Conservation (phyloP, 116 monocot species). For the Thalassia testudinum region DNA sequence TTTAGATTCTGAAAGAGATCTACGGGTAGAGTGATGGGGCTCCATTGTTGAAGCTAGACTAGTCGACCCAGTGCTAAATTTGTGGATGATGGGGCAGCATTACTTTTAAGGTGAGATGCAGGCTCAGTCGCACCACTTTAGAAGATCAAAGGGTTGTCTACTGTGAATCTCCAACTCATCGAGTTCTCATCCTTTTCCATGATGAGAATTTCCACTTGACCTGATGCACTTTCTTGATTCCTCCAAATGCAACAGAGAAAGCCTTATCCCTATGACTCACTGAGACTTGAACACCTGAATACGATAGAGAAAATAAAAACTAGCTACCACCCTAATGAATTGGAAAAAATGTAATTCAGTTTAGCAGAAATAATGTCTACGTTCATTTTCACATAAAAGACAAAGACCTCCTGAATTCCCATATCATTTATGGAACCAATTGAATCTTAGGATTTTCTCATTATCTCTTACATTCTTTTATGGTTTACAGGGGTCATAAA, state of each 20-base stretch:
- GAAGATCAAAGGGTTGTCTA: conserved; percentile 30
- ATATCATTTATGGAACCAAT: too few species aligned
- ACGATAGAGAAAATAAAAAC: too few species aligned
- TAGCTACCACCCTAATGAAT: too few species aligned
- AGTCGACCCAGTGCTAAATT: conserved; percentile 25
- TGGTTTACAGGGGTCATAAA: too few species aligned
- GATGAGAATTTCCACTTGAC: conserved; percentile 87
- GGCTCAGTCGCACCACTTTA: conserved; percentile 33
- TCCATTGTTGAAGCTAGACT: conserved; percentile 42
- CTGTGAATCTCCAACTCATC: conserved; percentile 55
- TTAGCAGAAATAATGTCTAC: too few species aligned
- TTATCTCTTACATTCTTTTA: too few species aligned
- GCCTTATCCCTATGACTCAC: conserved; percentile 59
- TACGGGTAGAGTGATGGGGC: conserved; percentile 51
- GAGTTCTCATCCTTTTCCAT: conserved; percentile 51
- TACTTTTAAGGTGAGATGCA: conserved; percentile 27
- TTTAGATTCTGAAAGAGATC: conserved; percentile 71
- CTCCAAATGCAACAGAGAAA: conserved; percentile 87
- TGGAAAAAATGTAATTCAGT: too few species aligned
- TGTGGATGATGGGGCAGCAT: conserved; percentile 13
- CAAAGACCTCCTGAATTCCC: too few species aligned
- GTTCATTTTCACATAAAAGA: too few species aligned
- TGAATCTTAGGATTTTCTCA: too few species aligned
- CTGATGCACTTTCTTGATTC: conserved; percentile 86
- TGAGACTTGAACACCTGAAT: too few species aligned